These are phyloP conservation scores for Trichoderma sp. DNA, from an alignment of 2,329 filamentous ascomycete genomes.

Conservation along the genomic window DNA sequence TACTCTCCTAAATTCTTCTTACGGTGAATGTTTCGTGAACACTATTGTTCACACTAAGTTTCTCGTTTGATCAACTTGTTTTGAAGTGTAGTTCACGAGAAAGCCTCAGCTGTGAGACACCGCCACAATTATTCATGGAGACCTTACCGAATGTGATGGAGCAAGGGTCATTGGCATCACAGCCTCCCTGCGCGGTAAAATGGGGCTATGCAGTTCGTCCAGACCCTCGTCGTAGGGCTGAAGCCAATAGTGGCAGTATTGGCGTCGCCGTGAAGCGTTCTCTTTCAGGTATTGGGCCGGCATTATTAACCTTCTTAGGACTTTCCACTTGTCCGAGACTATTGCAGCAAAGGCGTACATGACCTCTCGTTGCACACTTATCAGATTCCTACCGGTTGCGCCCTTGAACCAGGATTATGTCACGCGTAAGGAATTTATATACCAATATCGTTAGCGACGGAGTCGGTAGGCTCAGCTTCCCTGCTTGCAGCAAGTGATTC, in stretches of 20 bases:
- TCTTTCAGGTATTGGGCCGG: background rate
- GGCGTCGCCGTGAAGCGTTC: background rate
- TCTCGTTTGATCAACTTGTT: background rate
- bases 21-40: background rate
- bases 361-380: background rate
- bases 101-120: background rate
- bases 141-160: background rate
- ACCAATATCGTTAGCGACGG: background rate
- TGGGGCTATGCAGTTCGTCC: background rate
- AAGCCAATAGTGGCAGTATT: background rate
- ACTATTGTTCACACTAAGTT: background rate
- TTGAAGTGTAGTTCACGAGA: too few species aligned
- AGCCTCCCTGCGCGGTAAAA: background rate
- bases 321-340: background rate
- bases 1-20: background rate
- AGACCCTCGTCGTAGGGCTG: background rate
- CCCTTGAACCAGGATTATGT: background rate
- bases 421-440: background rate
- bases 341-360: background rate
- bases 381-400: background rate
- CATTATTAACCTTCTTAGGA: background rate
- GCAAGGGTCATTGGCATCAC: background rate
- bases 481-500: background rate
- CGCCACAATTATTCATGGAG: background rate
- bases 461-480: background rate